Evolutionary conservation across 805 yeast species (phyloP).

Genomic region (Saccharomycopsis guyanensis): DNA sequence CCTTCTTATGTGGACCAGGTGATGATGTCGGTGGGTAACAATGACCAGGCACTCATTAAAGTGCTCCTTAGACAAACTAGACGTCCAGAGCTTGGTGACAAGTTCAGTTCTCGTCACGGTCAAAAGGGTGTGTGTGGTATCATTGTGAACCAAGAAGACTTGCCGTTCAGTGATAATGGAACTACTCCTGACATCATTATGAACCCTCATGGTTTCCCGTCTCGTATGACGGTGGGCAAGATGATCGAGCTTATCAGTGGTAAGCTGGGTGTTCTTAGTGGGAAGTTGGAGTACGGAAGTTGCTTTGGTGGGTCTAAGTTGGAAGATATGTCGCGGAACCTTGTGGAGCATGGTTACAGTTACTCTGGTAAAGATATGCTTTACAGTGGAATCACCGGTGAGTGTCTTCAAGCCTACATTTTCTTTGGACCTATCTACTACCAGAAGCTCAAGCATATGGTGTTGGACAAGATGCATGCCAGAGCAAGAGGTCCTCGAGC

Average conservation of each 20-base stretch:
- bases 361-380: conserved; percentile 98
- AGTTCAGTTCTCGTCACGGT: conserved; percentile 95
- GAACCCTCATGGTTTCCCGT: conserved; percentile 99
- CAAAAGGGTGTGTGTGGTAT: conserved; percentile 99
- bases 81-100: conserved; percentile 96
- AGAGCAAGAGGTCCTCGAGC: conserved; percentile 99
- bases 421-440: conserved; percentile 98
- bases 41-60: conserved; percentile 89
- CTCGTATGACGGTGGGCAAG: conserved; percentile 99
- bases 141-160: conserved; percentile 92
- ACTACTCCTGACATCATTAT: conserved; percentile 90
- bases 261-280: conserved; percentile 94
- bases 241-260: conserved; percentile 96
- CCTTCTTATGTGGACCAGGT: conserved; percentile 95
- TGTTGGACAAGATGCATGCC: conserved; percentile 97
- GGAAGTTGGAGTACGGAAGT: conserved; percentile 89
- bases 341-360: conserved; percentile 85
- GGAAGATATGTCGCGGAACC: conserved; percentile 86
- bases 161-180: conserved; percentile 93
- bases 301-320: conserved; percentile 98
- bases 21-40: conserved; percentile 92
- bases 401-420: conserved; percentile 92
- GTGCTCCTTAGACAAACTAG: conserved; percentile 91
- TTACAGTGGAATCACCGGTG: conserved; percentile 96
- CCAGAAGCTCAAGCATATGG: conserved; percentile 98